Percentiles rank a stretch among this genome's conserved stretches.
phyloP scores from a whole-genome alignment of 2,329 filamentous ascomycete genomes.

The Cladophialophora psammophila region DNA sequence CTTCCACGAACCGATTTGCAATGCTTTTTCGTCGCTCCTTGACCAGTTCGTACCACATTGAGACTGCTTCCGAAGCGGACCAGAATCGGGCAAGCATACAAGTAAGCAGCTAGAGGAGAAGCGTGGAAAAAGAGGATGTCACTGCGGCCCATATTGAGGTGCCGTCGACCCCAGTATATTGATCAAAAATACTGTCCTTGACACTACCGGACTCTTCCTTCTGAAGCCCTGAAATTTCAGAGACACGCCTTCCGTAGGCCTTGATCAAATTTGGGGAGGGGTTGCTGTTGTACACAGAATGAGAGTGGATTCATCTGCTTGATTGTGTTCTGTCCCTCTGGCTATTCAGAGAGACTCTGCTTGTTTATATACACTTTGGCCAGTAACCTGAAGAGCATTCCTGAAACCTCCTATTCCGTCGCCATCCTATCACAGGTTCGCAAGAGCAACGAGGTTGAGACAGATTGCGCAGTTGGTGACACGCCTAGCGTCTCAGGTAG shows the following conservation, averaged over 20 bases:
- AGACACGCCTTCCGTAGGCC: not conserved
- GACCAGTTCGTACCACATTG: conserved; percentile 44
- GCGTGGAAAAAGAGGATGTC: conserved; percentile 43
- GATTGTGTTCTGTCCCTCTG: too few relatives aligned
- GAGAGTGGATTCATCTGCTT: too few relatives aligned
- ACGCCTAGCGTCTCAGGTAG: too few relatives aligned
- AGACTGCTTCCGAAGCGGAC: conserved; percentile 39
- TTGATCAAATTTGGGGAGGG: not conserved
- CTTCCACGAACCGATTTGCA: not conserved
- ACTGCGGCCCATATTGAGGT: conserved; percentile 50
- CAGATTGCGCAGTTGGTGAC: too few relatives aligned
- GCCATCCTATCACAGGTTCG: too few relatives aligned
- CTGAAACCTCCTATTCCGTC: too few relatives aligned
- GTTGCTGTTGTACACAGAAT: too few relatives aligned
- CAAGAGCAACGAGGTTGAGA: too few relatives aligned
- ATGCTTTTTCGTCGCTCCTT: conserved; percentile 27
- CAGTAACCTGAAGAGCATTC: too few relatives aligned
- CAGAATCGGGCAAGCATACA: conserved; percentile 45
- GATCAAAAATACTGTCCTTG: not conserved
- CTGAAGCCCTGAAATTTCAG: not conserved
- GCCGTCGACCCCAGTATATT: conserved; percentile 42
- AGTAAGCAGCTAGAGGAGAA: conserved; percentile 45
- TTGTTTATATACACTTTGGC: too few relatives aligned
- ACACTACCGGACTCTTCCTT: not conserved
- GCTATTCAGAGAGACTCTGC: too few relatives aligned